phyloP scores from a whole-genome alignment of 257 asterid species.

The Plantago ovata region DNA sequence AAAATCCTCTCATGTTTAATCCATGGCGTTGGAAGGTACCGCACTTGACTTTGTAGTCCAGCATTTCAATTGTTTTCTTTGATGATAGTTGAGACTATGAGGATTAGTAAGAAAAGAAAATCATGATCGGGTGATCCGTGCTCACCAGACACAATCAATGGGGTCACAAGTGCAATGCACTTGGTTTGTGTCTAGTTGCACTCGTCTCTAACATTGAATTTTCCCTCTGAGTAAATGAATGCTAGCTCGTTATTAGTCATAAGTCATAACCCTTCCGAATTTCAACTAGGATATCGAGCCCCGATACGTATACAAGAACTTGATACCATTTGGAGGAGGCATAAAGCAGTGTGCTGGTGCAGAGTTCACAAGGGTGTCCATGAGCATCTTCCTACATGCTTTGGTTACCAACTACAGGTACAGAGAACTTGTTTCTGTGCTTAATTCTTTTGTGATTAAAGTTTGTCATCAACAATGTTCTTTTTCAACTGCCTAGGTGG shows the following conservation, averaged over 20 bases:
- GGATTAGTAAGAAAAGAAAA: no score
- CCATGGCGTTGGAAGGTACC: slow-evolving; percentile 39
- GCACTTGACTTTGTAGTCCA: background rate
- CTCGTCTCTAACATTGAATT: no score
- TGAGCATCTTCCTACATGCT: slow-evolving; percentile 27
- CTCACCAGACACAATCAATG: no score
- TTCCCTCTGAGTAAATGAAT: background rate
- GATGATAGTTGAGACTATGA: no score
- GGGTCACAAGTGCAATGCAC: no score
- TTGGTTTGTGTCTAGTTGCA: no score
- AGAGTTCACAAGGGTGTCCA: slow-evolving; percentile 20
- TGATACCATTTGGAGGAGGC: slow-evolving; percentile 38
- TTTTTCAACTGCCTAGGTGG: slow-evolving; percentile 18
- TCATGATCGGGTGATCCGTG: no score
- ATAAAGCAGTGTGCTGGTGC: slow-evolving; percentile 35
- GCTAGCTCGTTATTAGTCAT: no score
- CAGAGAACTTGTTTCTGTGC: background rate
- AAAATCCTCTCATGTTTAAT: slow-evolving; percentile 29
- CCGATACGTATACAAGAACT: slow-evolving; percentile 18
- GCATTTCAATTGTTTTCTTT: background rate
- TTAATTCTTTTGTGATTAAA: background rate
- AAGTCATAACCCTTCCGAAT: background rate
- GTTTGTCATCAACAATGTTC: background rate
- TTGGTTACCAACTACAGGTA: slow-evolving; percentile 31
- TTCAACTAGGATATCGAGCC: slow-evolving; percentile 17